A percentile compares a stretch with the other conserved stretches of the same genome.
Evolutionary conservation across 1,284 basidiomycete species (phyloP).

Genomic region (Malassezia globosa): DNA sequence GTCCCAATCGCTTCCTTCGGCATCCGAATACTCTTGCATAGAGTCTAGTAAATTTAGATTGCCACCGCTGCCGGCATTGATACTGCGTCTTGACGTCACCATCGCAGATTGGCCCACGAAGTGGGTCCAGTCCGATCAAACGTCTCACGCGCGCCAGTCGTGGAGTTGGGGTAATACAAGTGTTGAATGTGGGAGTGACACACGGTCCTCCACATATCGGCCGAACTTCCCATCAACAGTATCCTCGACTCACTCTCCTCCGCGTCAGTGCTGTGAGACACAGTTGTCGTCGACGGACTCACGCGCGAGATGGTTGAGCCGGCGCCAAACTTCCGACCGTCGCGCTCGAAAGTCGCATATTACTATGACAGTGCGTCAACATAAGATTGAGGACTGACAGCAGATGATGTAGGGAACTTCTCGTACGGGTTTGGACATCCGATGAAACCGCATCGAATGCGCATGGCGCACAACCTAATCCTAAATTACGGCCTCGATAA

Average conservation of each 20-base stretch:
- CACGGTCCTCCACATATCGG: constrained; percentile 17
- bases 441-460: constrained; percentile 68
- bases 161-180: too few species aligned
- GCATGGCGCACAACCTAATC: constrained; percentile 71
- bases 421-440: constrained; percentile 78
- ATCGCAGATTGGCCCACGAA: too few species aligned
- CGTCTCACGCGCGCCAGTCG: too few species aligned
- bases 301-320: constrained; percentile 26
- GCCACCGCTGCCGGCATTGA: too few species aligned
- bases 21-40: constrained; percentile 17
- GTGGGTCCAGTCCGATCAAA: too few species aligned
- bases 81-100: neutral
- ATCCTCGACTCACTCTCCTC: neutral
- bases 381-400: neutral
- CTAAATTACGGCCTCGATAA: constrained; percentile 78
- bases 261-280: neutral
- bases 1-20: constrained; percentile 4
- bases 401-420: constrained; percentile 62
- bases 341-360: constrained; percentile 29
- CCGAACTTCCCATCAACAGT: neutral
- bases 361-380: constrained; percentile 31
- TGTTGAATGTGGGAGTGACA: too few species aligned
- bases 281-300: too few species aligned
- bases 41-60: too few species aligned
- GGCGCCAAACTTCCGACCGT: constrained; percentile 25